Evolutionary conservation across 208 protist species (phyloP).

Genomic region (Acanthamoeba triangularis): DNA sequence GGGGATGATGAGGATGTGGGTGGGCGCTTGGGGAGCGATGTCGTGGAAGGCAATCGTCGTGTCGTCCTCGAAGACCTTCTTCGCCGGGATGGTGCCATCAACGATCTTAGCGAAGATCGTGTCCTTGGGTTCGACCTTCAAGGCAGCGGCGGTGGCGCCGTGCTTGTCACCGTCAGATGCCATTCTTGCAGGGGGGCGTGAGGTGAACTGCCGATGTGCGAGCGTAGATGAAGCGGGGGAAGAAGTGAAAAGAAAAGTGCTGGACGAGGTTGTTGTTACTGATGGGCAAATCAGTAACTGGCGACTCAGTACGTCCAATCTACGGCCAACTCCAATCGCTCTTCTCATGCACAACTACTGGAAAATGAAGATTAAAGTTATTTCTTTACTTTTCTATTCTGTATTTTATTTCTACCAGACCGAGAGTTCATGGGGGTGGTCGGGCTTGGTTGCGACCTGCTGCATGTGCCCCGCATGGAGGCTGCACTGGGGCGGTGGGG

Average conservation of each 20-base stretch:
- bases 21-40: conserved; percentile 86
- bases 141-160: conserved; percentile 74
- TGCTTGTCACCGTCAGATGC: conserved; percentile 64
- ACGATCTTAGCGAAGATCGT: conserved; percentile 90
- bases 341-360: neutral
- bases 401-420: neutral
- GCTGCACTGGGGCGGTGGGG: conserved; percentile 44
- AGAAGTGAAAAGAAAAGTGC: neutral
- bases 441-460: conserved; percentile 48
- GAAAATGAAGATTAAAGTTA: neutral
- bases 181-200: neutral
- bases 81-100: conserved; percentile 75
- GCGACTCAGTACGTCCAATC: conserved; percentile 47
- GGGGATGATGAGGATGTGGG: conserved; percentile 89
- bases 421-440: neutral
- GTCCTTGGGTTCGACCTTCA: conserved; percentile 79
- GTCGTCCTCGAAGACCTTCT: conserved; percentile 86
- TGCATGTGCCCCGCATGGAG: conserved; percentile 74
- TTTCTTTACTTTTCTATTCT: neutral
- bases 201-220: neutral
- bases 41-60: conserved; percentile 87
- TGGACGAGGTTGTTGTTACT: neutral
- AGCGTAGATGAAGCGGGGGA: neutral
- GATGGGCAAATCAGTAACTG: neutral
- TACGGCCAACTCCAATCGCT: neutral